phyloP scores from a whole-genome alignment of 805 yeast species.

The Sugiyamaella valdiviana region DNA sequence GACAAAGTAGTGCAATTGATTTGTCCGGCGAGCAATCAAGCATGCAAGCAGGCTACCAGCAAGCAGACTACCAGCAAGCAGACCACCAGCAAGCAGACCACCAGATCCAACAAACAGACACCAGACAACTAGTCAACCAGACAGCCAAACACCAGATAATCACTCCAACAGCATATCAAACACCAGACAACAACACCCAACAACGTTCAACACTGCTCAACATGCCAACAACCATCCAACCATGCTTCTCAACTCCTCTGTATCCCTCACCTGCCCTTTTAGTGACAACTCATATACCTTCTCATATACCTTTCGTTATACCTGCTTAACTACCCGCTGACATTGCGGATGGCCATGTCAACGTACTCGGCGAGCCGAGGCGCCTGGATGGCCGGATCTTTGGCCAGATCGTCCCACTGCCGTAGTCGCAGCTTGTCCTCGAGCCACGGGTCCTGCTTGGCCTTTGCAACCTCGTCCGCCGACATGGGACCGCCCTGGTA shows the following conservation, averaged over 20 bases:
- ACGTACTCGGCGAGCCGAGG: slow-evolving; percentile 7
- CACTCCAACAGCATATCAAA: too few relatives aligned
- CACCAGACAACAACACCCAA: too few relatives aligned
- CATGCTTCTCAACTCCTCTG: neutral
- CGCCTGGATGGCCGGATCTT: slow-evolving; percentile 6
- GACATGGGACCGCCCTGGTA: slow-evolving; percentile 16
- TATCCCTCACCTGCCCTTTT: neutral
- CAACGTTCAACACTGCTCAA: too few relatives aligned
- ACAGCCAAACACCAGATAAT: too few relatives aligned
- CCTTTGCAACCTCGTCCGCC: slow-evolving; percentile 4
- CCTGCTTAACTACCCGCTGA: neutral
- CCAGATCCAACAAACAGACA: too few relatives aligned
- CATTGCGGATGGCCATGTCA: slow-evolving; percentile 11
- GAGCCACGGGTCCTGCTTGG: slow-evolving; percentile 15
- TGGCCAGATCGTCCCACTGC: slow-evolving; percentile 16
- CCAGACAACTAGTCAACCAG: too few relatives aligned
- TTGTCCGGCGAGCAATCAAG: too few relatives aligned
- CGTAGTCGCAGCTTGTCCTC: slow-evolving; percentile 9
- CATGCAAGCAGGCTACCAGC: too few relatives aligned
- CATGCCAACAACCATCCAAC: too few relatives aligned
- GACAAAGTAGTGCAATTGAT: too few relatives aligned
- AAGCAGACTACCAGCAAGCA: too few relatives aligned
- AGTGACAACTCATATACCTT: neutral
- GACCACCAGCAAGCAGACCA: too few relatives aligned
- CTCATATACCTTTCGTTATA: neutral